Conservation (phyloP, 2,329 filamentous ascomycete genomes). For the Geosmithia putterillii region DNA sequence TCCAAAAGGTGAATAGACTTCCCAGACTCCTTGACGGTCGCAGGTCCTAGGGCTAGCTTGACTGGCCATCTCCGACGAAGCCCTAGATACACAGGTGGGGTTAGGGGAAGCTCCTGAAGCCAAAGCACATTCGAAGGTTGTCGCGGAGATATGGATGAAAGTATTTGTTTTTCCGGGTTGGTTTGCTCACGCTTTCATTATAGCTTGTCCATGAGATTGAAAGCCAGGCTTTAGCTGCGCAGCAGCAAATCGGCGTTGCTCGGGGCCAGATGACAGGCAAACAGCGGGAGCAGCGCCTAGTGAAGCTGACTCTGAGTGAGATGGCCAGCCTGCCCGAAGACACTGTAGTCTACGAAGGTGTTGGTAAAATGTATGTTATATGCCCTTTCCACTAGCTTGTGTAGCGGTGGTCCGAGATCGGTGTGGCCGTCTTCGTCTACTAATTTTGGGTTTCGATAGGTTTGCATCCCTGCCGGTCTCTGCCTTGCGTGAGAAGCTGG, state of each 20-base stretch:
- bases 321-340: slow-evolving; percentile 61
- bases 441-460: slow-evolving; percentile 38
- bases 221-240: slow-evolving; percentile 72
- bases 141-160: background rate
- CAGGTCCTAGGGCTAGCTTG: background rate
- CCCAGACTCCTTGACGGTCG: background rate
- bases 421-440: background rate
- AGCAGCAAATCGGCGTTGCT: slow-evolving; percentile 84
- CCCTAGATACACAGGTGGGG: background rate
- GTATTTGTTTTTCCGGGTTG: background rate
- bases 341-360: slow-evolving; percentile 82
- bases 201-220: slow-evolving; percentile 92
- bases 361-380: slow-evolving; percentile 80
- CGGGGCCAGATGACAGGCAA: slow-evolving; percentile 75
- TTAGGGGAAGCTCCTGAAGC: background rate
- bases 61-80: background rate
- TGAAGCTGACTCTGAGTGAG: slow-evolving; percentile 78
- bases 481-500: slow-evolving; percentile 64
- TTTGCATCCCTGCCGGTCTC: slow-evolving; percentile 70
- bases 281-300: slow-evolving; percentile 77
- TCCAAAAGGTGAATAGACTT: slow-evolving; percentile 62
- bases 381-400: background rate
- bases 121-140: background rate
- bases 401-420: no score
- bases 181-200: slow-evolving; percentile 3